Base-by-base conservation (phyloP, 768 basidiomycete species). In the Leucosporidium scottii region DNA sequence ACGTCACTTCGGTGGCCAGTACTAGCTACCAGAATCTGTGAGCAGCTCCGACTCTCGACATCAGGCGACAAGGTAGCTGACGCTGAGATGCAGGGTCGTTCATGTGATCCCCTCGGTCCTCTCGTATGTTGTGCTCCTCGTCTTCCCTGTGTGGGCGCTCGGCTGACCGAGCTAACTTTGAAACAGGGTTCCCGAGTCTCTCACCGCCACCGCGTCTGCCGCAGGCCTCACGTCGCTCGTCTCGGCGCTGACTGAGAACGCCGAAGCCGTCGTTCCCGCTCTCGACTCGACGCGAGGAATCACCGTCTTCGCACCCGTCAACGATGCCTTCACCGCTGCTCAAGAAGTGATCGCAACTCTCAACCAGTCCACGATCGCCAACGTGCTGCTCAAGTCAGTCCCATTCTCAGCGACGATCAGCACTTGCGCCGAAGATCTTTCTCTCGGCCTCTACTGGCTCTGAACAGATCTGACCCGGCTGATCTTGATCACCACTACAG, bases 251-350 rank as follows among this genome's bases (percentile, higher is more conserved):
- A 50, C 61, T 3, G 55, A 67, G 48, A 69, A 66, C 59, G 64
- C 71, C 10, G 31, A 77, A 10, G 73, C 71, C 31, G 67, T 79
- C 23, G 67, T 78, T 18, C 66, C 68, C 15, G 71, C 75, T 18
- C 72, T 78, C 21, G 67, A 69, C 30, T 39, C 54, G 4, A 54
- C 75, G 3, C 50, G 62, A 20, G 78, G 77, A n/a, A 59, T 80
- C 67, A 80, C 79, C 56, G 70, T 79, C 66, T 80, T 80, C 60
- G 78, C 77, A 20, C 79, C 79, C 21, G 73, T 70, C 66, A 74
- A 80, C 70, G 69, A 74, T 25, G 79, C 78, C 34, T 66, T 79
- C 59, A 63, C 47, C 47, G 31, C 49, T 4, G 70, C 76, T 56
- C 44, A 57, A 12, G 58, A 39, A 8, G 55, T 74, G 8, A 44